These are phyloP conservation scores for Schoenoplectus tabernaemontani DNA, from an alignment of 202 grass and related monocot genomes.

Conservation along the genomic window DNA sequence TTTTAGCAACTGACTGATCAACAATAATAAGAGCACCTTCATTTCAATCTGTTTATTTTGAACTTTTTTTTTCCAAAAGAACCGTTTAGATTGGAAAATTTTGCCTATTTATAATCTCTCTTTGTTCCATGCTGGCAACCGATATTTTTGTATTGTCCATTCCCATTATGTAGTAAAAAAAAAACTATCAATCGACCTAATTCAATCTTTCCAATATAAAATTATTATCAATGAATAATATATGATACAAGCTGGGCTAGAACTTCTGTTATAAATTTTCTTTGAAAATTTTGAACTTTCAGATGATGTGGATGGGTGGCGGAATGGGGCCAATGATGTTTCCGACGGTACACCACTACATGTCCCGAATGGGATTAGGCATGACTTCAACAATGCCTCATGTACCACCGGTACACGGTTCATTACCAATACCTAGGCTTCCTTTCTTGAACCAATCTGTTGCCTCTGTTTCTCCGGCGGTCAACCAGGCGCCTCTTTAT, in stretches of 20 bases:
- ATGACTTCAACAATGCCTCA: slow-evolving; percentile 22
- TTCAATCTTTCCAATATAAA: no score
- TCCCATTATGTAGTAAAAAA: no score
- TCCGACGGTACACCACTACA: slow-evolving; percentile 60
- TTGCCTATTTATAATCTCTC: no score
- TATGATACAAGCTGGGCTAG: background rate
- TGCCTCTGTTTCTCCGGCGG: slow-evolving; percentile 15
- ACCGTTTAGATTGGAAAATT: no score
- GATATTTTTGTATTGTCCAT: no score
- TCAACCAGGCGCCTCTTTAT: slow-evolving; percentile 31
- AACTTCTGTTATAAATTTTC: background rate
- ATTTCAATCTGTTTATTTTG: background rate
- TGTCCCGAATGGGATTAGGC: slow-evolving; percentile 48
- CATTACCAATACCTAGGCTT: slow-evolving; percentile 33
- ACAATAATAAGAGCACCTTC: background rate
- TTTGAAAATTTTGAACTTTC: background rate
- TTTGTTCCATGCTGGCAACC: no score
- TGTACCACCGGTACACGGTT: slow-evolving; percentile 23
- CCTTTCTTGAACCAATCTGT: slow-evolving; percentile 48
- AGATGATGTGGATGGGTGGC: slow-evolving; percentile 92
- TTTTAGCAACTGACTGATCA: background rate
- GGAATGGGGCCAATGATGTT: slow-evolving; percentile 68
- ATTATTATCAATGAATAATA: no score
- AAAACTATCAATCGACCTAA: no score
- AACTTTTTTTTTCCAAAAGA: no score